Evolutionary conservation across 2,329 filamentous ascomycete species (phyloP).

Genomic region (Aspergillus fructus): DNA sequence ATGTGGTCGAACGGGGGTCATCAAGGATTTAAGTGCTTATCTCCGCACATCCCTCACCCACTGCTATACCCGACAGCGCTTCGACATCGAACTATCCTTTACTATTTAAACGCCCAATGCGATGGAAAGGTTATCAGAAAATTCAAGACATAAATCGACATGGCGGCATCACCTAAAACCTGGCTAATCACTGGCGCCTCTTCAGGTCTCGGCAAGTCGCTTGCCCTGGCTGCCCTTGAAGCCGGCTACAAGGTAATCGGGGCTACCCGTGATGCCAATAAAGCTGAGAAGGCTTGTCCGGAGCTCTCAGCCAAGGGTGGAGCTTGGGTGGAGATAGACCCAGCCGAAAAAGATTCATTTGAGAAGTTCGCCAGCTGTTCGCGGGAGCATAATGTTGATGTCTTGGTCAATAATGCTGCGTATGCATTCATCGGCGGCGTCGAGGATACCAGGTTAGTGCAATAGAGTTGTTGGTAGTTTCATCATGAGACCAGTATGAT

Average conservation of each 20-base stretch:
- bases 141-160: not conserved
- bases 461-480: not conserved
- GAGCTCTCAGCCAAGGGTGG: slow-evolving; percentile 1
- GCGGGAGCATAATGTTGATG: slow-evolving; percentile 4
- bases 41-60: not conserved
- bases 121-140: not conserved
- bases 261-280: slow-evolving; percentile 3
- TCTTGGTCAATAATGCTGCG: slow-evolving; percentile 11
- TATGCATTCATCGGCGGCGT: slow-evolving; percentile 12
- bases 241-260: slow-evolving; percentile 6
- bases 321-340: slow-evolving; percentile 4
- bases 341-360: not conserved
- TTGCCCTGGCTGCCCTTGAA: slow-evolving; percentile 4
- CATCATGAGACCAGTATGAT: not conserved
- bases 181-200: slow-evolving; percentile 15
- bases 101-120: not conserved
- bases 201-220: slow-evolving; percentile 7
- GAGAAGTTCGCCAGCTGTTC: not conserved
- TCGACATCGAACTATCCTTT: not conserved
- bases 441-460: slow-evolving; percentile 8
- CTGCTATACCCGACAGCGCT: not conserved
- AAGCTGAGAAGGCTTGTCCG: not conserved
- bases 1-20: too few relatives aligned
- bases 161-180: not conserved
- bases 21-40: not conserved